Percentiles rank a stretch among this genome's conserved stretches.
These are phyloP conservation scores for Athelia sp. DNA, from an alignment of 1,284 basidiomycete species.

Conservation along the genomic window DNA sequence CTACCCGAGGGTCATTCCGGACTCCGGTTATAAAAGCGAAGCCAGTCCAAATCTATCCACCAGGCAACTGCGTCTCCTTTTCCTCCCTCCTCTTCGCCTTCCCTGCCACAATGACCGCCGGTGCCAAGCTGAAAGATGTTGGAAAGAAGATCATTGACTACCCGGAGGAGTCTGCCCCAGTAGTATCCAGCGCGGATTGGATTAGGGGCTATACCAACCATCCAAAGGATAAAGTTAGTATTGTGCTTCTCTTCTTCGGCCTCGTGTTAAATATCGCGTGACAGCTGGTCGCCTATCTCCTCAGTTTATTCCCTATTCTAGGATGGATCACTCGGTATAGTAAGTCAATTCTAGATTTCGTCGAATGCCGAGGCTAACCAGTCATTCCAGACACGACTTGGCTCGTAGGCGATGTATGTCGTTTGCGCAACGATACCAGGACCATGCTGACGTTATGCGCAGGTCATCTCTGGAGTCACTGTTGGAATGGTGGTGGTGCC, in stretches of 20 bases:
- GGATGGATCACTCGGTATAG: conserved; percentile 85
- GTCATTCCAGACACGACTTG: conserved; percentile 55
- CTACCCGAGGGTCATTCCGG: too few relatives aligned
- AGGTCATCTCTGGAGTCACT: conserved; percentile 86
- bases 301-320: conserved; percentile 77
- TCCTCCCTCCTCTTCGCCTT: conserved; percentile 4
- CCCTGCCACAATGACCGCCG: conserved; percentile 32
- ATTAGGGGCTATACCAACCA: conserved; percentile 31
- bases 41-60: too few relatives aligned
- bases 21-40: too few relatives aligned
- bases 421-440: too few relatives aligned
- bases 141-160: conserved; percentile 58
- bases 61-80: too few relatives aligned
- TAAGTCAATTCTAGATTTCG: conserved; percentile 27
- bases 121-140: conserved; percentile 34
- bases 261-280: conserved; percentile 5
- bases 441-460: too few relatives aligned
- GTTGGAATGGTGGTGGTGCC: conserved; percentile 91
- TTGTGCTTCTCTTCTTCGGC: conserved; percentile 5
- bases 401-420: conserved; percentile 74
- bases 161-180: conserved; percentile 53
- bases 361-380: conserved; percentile 2
- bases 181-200: conserved; percentile 55
- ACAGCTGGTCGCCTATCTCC: conserved; percentile 58
- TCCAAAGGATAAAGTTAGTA: conserved; percentile 45